A percentile compares a stretch with the other conserved stretches of the same genome.
Conservation (phyloP, 805 yeast genomes). For the Wickerhamiella bombiphila region DNA sequence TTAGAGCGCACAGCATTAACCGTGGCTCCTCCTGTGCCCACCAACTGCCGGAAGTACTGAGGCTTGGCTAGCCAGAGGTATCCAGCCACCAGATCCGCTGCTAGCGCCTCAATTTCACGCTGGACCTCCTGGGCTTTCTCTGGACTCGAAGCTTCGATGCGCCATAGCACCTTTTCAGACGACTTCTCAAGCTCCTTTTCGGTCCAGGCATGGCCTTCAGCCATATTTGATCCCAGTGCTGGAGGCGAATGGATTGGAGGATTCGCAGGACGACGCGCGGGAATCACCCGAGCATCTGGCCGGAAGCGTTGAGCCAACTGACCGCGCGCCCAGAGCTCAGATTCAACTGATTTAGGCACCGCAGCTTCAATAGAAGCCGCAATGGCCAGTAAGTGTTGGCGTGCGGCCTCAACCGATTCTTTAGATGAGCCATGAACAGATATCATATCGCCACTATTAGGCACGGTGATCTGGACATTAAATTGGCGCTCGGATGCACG, state of each 20-base stretch:
- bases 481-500: conserved; percentile 57
- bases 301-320: conserved; percentile 42
- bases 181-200: no score
- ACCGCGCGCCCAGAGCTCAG: conserved; percentile 54
- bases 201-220: neutral
- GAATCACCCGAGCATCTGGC: neutral
- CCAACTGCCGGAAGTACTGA: conserved; percentile 40
- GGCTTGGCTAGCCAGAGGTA: conserved; percentile 48
- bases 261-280: neutral
- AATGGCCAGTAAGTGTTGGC: conserved; percentile 42
- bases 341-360: conserved; percentile 45
- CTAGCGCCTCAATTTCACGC: conserved; percentile 34
- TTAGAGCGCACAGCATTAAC: conserved; percentile 46
- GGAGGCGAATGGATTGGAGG: neutral
- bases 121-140: conserved; percentile 25
- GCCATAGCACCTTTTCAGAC: neutral
- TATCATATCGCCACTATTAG: conserved; percentile 39
- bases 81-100: conserved; percentile 35
- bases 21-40: conserved; percentile 66
- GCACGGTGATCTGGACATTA: conserved; percentile 49
- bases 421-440: conserved; percentile 38
- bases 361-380: conserved; percentile 24
- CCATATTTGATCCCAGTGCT: no score
- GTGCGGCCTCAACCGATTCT: conserved; percentile 49
- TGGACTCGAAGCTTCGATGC: neutral